Evolutionary conservation across 345 rosid genomes (phyloP), one percentile per base, ranked within the genome.

Genomic region (Lepidium africanum): DNA sequence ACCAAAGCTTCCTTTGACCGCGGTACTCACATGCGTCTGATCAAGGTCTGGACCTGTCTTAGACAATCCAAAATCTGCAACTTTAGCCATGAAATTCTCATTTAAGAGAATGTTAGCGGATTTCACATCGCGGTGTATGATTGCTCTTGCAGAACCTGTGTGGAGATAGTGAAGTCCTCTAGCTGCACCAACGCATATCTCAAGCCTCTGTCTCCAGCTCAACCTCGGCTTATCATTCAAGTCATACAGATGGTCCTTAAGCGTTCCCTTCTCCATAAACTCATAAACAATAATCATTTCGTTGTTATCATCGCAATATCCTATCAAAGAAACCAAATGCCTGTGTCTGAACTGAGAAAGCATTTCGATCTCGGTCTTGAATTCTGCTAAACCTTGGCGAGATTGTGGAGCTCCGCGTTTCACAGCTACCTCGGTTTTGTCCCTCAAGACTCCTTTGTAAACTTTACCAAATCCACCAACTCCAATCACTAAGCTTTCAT

Each of bases 141-240:
- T 76, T 1, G 83, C 80, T 72, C 75, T 83, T 6, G 89, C 9
- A 0, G 88, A 82, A 42, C 94, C 87, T 0, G 94, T 87, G 60
- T 87, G 94, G 40, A 87, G 94, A 71, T 87, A 87, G 49, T 87
- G 94, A 36, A 87, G 81, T 51, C 90, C 94, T 76, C 80, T 82
- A 9, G 88, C 90, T 16, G 93, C 77, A 64, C 87, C 90, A 45
- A 82, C 82, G 67, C 93, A 87, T 32, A 87, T 75, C 71, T 85
- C 93, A 40, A 87, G 87, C 72, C 93, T 69, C 27, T 79, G 79
- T 48, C 70, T 85, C 90, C 90, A 85, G 13, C 80, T 82, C 52
- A 87, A 53, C 23, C 70, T 58, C 6, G 78, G 87, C 7, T 74
- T 66, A 30, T 72, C 76, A 61, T 59, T 9, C 5, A 73, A 71